Evolutionary conservation across 2,329 filamentous ascomycete genomes (phyloP).

Genomic region (Aspergillus niger): DNA sequence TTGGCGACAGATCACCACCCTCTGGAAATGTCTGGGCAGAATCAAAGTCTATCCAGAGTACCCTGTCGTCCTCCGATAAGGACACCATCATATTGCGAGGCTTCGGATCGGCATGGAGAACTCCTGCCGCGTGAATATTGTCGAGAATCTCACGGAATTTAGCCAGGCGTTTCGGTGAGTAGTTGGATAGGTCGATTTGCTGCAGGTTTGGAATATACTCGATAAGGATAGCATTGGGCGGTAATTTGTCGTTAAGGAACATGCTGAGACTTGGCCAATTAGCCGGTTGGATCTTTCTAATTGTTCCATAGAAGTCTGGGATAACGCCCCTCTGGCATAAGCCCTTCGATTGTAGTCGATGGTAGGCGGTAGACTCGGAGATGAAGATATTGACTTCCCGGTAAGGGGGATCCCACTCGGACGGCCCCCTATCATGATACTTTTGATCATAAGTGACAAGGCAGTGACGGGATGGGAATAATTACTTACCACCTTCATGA

Average conservation of each 20-base stretch:
- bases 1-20: neutral
- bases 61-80: constrained; percentile 8
- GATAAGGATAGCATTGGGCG: neutral
- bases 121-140: constrained; percentile 14
- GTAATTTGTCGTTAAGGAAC: constrained; percentile 20
- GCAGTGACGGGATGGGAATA: neutral
- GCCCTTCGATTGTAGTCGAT: constrained; percentile 20
- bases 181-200: too few species aligned
- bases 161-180: too few species aligned
- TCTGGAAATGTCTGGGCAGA: constrained; percentile 20
- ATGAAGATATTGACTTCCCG: constrained; percentile 20
- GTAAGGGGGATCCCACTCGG: constrained; percentile 12
- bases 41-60: constrained; percentile 26
- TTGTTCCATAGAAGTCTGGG: constrained; percentile 21
- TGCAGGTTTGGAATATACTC: too few species aligned
- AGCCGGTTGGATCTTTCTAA: constrained; percentile 14
- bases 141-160: neutral
- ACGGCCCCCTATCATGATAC: constrained; percentile 17
- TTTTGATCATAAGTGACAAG: neutral
- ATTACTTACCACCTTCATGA: neutral
- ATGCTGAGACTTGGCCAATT: constrained; percentile 11
- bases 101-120: constrained; percentile 21
- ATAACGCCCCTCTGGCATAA: constrained; percentile 19
- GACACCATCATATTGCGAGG: constrained; percentile 23
- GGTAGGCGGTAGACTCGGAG: constrained; percentile 21